Evolutionary conservation across 176 grass and related monocot species (phyloP).

Genomic region (Oryza meyeriana): DNA sequence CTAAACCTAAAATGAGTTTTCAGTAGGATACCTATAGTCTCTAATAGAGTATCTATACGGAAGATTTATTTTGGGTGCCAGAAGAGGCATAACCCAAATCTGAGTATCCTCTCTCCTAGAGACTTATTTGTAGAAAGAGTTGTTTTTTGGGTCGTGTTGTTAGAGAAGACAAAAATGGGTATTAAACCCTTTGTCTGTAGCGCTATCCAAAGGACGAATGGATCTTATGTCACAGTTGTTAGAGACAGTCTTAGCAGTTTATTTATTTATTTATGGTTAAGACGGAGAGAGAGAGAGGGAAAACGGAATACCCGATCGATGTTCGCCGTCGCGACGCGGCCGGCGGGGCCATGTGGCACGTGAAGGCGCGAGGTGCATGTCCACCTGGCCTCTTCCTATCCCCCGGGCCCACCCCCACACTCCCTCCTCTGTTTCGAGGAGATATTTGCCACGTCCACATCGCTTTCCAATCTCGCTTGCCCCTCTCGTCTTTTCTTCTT

Average conservation of each 20-base stretch:
- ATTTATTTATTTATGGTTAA: neutral
- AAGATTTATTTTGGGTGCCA: no score
- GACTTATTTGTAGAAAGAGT: no score
- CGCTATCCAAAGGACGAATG: no score
- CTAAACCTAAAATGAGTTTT: no score
- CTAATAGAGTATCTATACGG: no score
- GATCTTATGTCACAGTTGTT: no score
- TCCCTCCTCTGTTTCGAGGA: neutral
- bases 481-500: neutral
- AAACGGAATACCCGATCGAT: neutral
- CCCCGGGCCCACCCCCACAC: neutral
- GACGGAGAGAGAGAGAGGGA: neutral
- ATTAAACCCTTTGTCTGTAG: no score
- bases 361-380: constrained; percentile 65
- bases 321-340: neutral
- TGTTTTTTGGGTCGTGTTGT: no score
- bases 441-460: constrained; percentile 42
- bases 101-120: no score
- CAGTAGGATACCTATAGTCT: no score
- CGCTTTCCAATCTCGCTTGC: constrained; percentile 20
- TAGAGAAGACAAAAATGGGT: no score
- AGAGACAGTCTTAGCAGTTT: neutral
- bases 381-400: constrained; percentile 30
- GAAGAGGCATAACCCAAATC: no score
- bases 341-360: constrained; percentile 48